Conservation (phyloP, 2,329 filamentous ascomycete genomes). For the Lecanicillium sp. region DNA sequence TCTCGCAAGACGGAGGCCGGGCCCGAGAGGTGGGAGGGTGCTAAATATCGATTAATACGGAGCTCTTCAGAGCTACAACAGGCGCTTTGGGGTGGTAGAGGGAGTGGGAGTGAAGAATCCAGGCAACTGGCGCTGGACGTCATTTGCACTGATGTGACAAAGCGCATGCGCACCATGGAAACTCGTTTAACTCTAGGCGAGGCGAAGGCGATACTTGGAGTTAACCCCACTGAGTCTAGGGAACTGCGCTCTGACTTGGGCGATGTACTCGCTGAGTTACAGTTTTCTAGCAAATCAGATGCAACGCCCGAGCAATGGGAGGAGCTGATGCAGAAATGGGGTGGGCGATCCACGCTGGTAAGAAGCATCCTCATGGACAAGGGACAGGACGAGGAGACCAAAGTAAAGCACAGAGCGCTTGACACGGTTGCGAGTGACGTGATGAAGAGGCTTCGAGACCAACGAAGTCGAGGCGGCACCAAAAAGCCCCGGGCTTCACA, state of each 20-base stretch:
- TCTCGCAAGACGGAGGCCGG: slow-evolving; percentile 71
- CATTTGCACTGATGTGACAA: slow-evolving; percentile 75
- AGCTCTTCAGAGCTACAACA: slow-evolving; percentile 56
- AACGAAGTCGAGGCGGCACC: slow-evolving; percentile 40
- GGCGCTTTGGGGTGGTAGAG: slow-evolving; percentile 43
- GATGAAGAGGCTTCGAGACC: slow-evolving; percentile 67
- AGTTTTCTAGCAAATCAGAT: slow-evolving; percentile 67
- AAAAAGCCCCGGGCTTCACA: slow-evolving; percentile 2
- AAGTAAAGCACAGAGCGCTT: slow-evolving; percentile 54
- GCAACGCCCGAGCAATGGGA: slow-evolving; percentile 65
- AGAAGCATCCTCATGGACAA: slow-evolving; percentile 44
- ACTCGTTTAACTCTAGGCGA: slow-evolving; percentile 65
- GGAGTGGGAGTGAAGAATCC: slow-evolving; percentile 49
- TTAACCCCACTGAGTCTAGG: slow-evolving; percentile 41
- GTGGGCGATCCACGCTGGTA: slow-evolving; percentile 47
- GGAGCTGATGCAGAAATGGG: slow-evolving; percentile 62
- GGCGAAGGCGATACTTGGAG: slow-evolving; percentile 54
- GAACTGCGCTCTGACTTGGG: slow-evolving; percentile 60
- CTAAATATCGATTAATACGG: slow-evolving; percentile 59
- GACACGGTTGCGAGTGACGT: slow-evolving; percentile 69
- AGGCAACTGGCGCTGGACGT: slow-evolving; percentile 68
- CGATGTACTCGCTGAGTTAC: slow-evolving; percentile 53
- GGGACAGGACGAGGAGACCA: slow-evolving; percentile 42
- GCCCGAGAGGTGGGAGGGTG: slow-evolving; percentile 63
- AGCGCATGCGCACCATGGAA: slow-evolving; percentile 61